Evolutionary conservation across 352 stramenopile species (phyloP), one percentile per base, ranked within the genome.

Genomic region (Globisporangium nodosum): DNA sequence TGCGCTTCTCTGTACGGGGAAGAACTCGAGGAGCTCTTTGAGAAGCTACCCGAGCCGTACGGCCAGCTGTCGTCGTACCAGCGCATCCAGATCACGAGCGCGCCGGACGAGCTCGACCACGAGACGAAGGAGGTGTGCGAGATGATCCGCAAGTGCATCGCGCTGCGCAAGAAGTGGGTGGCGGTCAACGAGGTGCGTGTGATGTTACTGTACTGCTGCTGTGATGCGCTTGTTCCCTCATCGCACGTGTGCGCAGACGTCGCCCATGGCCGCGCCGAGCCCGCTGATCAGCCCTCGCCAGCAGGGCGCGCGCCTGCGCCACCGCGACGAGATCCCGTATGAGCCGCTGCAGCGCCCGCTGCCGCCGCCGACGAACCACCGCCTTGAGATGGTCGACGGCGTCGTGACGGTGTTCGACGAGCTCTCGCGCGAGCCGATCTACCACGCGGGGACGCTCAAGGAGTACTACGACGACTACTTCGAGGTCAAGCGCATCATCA

Each of bases 401-500:
- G 77, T 91, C 1, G 71, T 90, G 24, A 54, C 63, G 20, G 80
- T 90, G 5, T 88, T 66, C 31, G 63, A 69, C 13, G 52, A 72
- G 15, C 64, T 56, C 4, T 33, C 51, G 3, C 27, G 60, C 13
- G 66, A 69, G 49, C 74, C 73, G 1, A 74, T 82, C 37, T 78
- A 64, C 49, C 47, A 51, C 13, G 70, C 89, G 3, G 70, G 73
- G 3, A 65, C 57, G 12, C 70, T 85, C 60, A 61, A 75, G 30
- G 78, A 90, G 42, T 91, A 83, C 63, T 91, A 90, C 61, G 62
- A 81, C 16, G 80, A 89, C 56, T 72, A 86, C 58, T 90, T 92
- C 54, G 81, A 90, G 58, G 55, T 92, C 56, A 90, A 94, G 60
- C 71, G 82, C n/a, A 91, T 93, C 57, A 85, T 94, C 62, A 94